phyloP scores from a whole-genome alignment of 768 basidiomycete genomes.

The Naganishia kalamii region DNA sequence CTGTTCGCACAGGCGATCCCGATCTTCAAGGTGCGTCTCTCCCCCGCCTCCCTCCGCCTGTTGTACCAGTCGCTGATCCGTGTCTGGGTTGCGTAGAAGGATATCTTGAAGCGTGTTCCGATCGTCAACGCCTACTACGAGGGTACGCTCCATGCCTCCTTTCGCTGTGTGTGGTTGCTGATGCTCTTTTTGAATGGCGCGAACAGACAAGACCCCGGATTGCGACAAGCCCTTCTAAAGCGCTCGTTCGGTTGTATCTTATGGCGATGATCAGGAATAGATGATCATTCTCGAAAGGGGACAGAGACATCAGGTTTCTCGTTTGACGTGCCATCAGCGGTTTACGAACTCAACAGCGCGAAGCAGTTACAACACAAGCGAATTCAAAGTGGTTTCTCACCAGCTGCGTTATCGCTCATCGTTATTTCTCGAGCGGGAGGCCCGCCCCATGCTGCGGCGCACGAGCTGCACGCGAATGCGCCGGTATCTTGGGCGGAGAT shows the following conservation, averaged over 20 bases:
- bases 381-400: too few relatives aligned
- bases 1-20: slow-evolving; percentile 40
- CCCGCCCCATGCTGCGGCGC: too few relatives aligned
- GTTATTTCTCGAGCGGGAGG: too few relatives aligned
- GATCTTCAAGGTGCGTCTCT: slow-evolving; percentile 27
- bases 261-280: neutral
- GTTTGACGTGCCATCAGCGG: too few relatives aligned
- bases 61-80: neutral
- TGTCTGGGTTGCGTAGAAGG: slow-evolving; percentile 26
- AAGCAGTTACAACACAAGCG: too few relatives aligned
- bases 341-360: too few relatives aligned
- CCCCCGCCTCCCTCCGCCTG: neutral
- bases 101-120: slow-evolving; percentile 42
- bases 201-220: slow-evolving; percentile 37
- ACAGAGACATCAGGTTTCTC: too few relatives aligned
- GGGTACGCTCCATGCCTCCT: slow-evolving; percentile 19
- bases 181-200: neutral
- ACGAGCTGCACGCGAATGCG: too few relatives aligned
- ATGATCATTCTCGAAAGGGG: neutral
- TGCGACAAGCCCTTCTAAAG: slow-evolving; percentile 45
- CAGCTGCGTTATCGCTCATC: too few relatives aligned
- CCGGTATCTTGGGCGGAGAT: too few relatives aligned
- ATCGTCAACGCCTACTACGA: slow-evolving; percentile 34
- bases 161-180: neutral
- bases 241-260: slow-evolving; percentile 7